A percentile compares a stretch with the other conserved stretches of the same genome.
These are phyloP conservation scores for Colletotrichum sp. DNA, from an alignment of 2,329 filamentous ascomycete genomes.

Conservation along the genomic window DNA sequence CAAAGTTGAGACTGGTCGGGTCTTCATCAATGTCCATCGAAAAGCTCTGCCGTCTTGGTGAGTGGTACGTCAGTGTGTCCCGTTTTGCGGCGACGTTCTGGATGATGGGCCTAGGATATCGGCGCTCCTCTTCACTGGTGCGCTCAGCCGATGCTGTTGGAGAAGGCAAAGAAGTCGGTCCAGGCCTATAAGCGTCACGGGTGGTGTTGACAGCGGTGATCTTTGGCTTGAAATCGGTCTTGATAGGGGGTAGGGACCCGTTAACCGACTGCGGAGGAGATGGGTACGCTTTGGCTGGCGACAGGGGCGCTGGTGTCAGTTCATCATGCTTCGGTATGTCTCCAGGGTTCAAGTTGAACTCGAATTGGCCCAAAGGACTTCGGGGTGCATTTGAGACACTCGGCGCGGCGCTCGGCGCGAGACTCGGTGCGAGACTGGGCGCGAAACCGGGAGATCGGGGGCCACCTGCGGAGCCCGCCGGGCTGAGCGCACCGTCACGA, in stretches of 20 bases:
- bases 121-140: conserved; percentile 42
- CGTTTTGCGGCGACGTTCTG: conserved; percentile 55
- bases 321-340: neutral
- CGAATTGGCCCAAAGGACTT: conserved; percentile 46
- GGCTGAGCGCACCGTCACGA: conserved; percentile 14
- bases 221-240: conserved; percentile 22
- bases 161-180: conserved; percentile 44
- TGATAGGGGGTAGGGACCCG: conserved; percentile 23
- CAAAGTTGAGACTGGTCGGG: neutral
- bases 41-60: conserved; percentile 52
- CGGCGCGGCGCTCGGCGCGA: neutral
- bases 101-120: conserved; percentile 46
- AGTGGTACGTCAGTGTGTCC: conserved; percentile 53
- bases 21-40: conserved; percentile 51
- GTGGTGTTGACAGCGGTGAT: conserved; percentile 20
- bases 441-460: conserved; percentile 21
- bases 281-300: conserved; percentile 25
- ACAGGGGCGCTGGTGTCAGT: conserved; percentile 17
- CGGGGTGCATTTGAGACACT: conserved; percentile 32
- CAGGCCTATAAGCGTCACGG: conserved; percentile 29
- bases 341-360: conserved; percentile 35
- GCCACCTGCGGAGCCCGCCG: conserved; percentile 23
- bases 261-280: conserved; percentile 40
- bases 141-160: conserved; percentile 45
- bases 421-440: neutral